Evolutionary conservation across 495 filamentous ascomycete species (phyloP).

Genomic region (Astrothelium macrocarpum): DNA sequence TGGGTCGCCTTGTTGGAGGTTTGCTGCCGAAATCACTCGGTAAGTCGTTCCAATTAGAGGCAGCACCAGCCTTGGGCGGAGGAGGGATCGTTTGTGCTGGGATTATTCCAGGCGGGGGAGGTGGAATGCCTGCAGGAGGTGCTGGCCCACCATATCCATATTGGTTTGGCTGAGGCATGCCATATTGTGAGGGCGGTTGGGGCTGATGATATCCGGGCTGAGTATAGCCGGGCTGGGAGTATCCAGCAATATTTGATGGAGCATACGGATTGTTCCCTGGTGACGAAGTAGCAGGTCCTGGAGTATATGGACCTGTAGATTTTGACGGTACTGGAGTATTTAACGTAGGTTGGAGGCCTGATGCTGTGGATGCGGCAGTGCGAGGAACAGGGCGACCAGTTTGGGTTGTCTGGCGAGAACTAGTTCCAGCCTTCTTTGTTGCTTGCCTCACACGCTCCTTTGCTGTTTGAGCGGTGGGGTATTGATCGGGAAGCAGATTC

Average conservation of each 20-base stretch:
- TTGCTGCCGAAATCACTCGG: constrained; percentile 70
- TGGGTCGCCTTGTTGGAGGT: constrained; percentile 56
- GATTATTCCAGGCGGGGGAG: constrained; percentile 18
- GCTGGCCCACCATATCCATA: background rate
- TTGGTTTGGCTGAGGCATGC: constrained; percentile 8
- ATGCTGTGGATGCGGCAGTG: constrained; percentile 2
- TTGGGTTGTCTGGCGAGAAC: constrained; percentile 8
- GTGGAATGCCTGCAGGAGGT: constrained; percentile 40
- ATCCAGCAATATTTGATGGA: constrained; percentile 14
- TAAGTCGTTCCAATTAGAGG: constrained; percentile 87
- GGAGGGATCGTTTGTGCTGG: constrained; percentile 44
- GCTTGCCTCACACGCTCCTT: constrained; percentile 79
- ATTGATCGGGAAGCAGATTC: constrained; percentile 72
- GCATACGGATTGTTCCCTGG: constrained; percentile 19
- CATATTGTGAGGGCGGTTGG: background rate
- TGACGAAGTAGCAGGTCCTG: constrained; percentile 13
- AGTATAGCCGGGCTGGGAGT: background rate
- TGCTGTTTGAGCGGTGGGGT: constrained; percentile 81
- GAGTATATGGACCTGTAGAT: constrained; percentile 6
- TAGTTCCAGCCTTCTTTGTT: constrained; percentile 53
- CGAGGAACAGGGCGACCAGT: constrained; percentile 16
- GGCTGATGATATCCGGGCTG: background rate
- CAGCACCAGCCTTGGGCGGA: constrained; percentile 56
- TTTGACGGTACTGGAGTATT: background rate
- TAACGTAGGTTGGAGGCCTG: background rate